Percentiles rank a stretch among this genome's conserved stretches.
phyloP scores from a whole-genome alignment of 2,329 filamentous ascomycete species.

The Cryphonectria parasitica region DNA sequence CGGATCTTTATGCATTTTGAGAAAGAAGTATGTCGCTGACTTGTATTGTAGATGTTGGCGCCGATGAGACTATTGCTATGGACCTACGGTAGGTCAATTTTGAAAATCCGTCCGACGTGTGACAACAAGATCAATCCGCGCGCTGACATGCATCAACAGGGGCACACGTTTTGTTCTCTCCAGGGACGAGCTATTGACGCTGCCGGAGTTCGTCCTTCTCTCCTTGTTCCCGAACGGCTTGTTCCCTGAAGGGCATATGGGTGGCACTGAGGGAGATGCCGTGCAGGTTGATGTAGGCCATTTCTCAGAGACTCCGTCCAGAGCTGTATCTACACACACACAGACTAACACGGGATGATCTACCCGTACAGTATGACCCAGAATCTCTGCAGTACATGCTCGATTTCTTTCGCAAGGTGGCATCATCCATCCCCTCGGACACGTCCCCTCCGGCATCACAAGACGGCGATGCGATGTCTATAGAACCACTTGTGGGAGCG shows the following conservation, averaged over 20 bases:
- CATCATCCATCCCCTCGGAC: constrained; percentile 88
- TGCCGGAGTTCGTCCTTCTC: constrained; percentile 95
- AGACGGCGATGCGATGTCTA: constrained; percentile 66
- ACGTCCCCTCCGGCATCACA: constrained; percentile 68
- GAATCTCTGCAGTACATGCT: constrained; percentile 98
- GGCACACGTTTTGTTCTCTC: constrained; percentile 93
- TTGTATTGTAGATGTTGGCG: constrained; percentile 66
- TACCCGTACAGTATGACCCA: constrained; percentile 79
- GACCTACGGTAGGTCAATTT: constrained; percentile 75
- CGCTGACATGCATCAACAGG: constrained; percentile 50
- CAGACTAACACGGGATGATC: constrained; percentile 14
- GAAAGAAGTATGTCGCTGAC: constrained; percentile 25
- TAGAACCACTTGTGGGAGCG: constrained; percentile 71
- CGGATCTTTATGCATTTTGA: background rate
- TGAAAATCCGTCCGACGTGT: background rate
- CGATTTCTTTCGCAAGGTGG: constrained; percentile 95
- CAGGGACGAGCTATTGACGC: constrained; percentile 88
- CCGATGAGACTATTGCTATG: constrained; percentile 93
- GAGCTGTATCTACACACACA: background rate
- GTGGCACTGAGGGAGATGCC: constrained; percentile 87
- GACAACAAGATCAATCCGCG: constrained; percentile 4
- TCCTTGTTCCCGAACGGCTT: constrained; percentile 99
- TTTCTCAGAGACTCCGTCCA: background rate
- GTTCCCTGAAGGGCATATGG: constrained; percentile 95
- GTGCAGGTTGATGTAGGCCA: constrained; percentile 87